Evolutionary conservation across 73 alveolate genomes (phyloP).

Genomic region (Paramecium sonneborni): DNA sequence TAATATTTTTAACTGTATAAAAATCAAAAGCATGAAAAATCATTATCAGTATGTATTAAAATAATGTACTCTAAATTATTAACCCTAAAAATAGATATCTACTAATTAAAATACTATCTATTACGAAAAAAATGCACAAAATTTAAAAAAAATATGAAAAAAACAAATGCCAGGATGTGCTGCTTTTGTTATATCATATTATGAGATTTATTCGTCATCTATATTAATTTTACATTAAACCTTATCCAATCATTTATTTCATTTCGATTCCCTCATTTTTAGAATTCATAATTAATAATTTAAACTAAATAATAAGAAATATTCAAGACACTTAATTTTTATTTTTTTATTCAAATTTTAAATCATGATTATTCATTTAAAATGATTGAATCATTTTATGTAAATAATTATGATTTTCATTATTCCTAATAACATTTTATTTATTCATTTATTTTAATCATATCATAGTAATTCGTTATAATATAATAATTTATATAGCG

Average conservation of each 20-base stretch:
- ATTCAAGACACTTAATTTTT: too few species aligned
- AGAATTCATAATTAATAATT: background rate
- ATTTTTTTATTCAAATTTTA: too few species aligned
- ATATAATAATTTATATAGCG: too few species aligned
- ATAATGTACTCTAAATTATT: background rate
- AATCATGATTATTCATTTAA: too few species aligned
- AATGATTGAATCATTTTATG: too few species aligned
- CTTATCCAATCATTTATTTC: background rate
- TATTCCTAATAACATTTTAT: too few species aligned
- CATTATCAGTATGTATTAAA: slow-evolving; percentile 14
- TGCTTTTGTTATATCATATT: slow-evolving; percentile 31
- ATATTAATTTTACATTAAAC: background rate
- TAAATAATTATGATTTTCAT: too few species aligned
- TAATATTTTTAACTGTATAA: slow-evolving; percentile 25
- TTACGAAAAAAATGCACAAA: slow-evolving; percentile 60
- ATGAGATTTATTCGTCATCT: background rate
- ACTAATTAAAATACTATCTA: background rate
- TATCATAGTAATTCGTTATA: too few species aligned
- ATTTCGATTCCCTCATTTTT: background rate
- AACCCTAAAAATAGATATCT: slow-evolving; percentile 55
- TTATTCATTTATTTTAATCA: too few species aligned
- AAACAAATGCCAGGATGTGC: slow-evolving; percentile 38
- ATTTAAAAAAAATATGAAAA: slow-evolving; percentile 48
- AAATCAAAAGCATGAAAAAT: slow-evolving; percentile 36
- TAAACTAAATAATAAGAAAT: background rate